A percentile compares a stretch with the other conserved stretches of the same genome.
Conservation (phyloP, 2,329 filamentous ascomycete species). For the Ophiostoma novo-ulmi region DNA sequence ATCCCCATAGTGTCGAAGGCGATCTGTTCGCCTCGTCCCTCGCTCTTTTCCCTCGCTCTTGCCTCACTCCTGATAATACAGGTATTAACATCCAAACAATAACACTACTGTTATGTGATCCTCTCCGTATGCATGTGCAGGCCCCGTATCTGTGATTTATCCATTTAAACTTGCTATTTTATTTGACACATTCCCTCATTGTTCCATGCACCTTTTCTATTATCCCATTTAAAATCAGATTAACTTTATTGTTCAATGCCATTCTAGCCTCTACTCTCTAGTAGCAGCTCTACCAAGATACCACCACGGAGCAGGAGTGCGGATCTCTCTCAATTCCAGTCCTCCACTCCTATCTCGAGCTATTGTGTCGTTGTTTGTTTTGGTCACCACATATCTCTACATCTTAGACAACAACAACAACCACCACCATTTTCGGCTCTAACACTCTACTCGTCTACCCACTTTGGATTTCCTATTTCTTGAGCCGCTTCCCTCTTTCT, state of each 20-base stretch:
- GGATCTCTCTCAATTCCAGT: constrained; percentile 14
- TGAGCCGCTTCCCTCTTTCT: constrained; percentile 29
- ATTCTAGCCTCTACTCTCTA: background rate
- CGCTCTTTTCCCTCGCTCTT: background rate
- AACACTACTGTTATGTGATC: constrained; percentile 5
- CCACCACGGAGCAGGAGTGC: background rate
- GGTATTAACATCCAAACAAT: background rate
- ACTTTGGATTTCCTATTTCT: constrained; percentile 25
- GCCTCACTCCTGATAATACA: background rate
- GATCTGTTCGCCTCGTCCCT: background rate
- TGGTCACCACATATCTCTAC: background rate
- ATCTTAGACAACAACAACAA: constrained; percentile 25
- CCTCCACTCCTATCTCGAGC: constrained; percentile 5
- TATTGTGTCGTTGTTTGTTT: constrained; percentile 7
- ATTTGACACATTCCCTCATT: background rate
- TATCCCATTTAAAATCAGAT: background rate
- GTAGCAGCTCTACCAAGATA: background rate
- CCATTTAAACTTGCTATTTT: background rate
- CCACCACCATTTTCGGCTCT: background rate
- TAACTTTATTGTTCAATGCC: background rate
- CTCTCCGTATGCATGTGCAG: constrained; percentile 8
- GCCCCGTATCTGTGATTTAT: constrained; percentile 9
- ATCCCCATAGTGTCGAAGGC: too few species aligned
- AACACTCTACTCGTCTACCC: constrained; percentile 23
- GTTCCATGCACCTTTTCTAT: constrained; percentile 6